Evolutionary conservation across 1,284 basidiomycete genomes (phyloP).

Genomic region (Irpex lacteus): DNA sequence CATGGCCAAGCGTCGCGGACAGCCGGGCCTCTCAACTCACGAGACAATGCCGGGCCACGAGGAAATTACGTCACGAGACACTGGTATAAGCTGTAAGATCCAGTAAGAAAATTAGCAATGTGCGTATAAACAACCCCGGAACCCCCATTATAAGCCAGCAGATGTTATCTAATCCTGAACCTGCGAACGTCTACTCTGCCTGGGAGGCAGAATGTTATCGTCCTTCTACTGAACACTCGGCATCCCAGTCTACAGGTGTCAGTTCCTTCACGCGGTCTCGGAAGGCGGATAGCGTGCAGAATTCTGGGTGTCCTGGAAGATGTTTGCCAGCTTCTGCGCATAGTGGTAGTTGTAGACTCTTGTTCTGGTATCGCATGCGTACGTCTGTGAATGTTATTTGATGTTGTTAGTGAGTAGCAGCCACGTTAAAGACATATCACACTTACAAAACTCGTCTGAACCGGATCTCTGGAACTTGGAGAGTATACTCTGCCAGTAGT

Average conservation of each 20-base stretch:
- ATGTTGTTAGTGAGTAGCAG: too few relatives aligned
- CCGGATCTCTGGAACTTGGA: conserved; percentile 22
- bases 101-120: not conserved
- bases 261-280: conserved; percentile 57
- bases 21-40: not conserved
- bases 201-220: not conserved
- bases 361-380: conserved; percentile 77
- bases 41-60: not conserved
- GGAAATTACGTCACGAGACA: not conserved
- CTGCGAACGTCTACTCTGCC: too few relatives aligned
- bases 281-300: conserved; percentile 75
- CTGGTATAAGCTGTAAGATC: not conserved
- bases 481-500: conserved; percentile 28
- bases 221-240: conserved; percentile 46
- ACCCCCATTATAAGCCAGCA: too few relatives aligned
- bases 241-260: conserved; percentile 61
- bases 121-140: not conserved
- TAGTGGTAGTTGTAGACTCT: conserved; percentile 59
- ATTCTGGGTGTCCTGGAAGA: conserved; percentile 68
- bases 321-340: conserved; percentile 72
- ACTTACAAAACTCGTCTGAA: conserved; percentile 48
- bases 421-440: too few relatives aligned
- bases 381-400: too few relatives aligned
- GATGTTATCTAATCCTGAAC: too few relatives aligned
- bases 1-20: not conserved